Base-by-base conservation (phyloP, 2,329 filamentous ascomycete species). In the Fusarium buxicola region DNA sequence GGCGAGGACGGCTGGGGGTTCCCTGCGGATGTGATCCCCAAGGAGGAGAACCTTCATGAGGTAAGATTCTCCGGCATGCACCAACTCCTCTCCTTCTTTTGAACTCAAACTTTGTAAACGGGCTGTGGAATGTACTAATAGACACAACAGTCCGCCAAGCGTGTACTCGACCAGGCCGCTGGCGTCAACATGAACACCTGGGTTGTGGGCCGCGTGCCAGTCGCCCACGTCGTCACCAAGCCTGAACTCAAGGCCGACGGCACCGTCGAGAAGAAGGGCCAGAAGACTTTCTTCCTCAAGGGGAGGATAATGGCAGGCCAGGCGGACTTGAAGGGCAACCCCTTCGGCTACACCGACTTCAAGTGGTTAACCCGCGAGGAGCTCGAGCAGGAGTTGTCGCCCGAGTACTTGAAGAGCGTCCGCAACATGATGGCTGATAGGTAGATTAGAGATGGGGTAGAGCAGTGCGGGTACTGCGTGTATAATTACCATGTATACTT, bases 151-250 rank as follows among this genome's bases (percentile, higher is more conserved):
- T 89, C 92, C 39, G 93, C 94, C 32, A 86, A 92, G 73, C 86
- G 93, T 58, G 88, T 93, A 51, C 83, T 98, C 21, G 82, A 89
- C 48, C 84, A 92, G 70, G 83, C 92, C 4, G 93, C 90, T 9
- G 95, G 95, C 56, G 80, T 91, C 60, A 96, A 99, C 83, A 98
- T 99, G 94, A 98, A 98, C 82, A 97, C 93, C 52, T 99, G 95
- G 94, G 87, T 98, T 69, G 91, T 99, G 47, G 94, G 93, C 59
- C 93, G 93, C 70, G 90, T 91, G 56, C 95, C 95, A 10, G 86
- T 97, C 56, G 94, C 94, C 24, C 91, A 97, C 78, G 80, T 91
- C 72, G 82, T 91, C 66, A 80, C 80, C 60, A 80, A 86, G 62
- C 83, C 83, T 68, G 67, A 76, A 70, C 69, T 81, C 73, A 74